Percentiles rank a stretch among this genome's conserved stretches.
Evolutionary conservation across 2,329 filamentous ascomycete genomes (phyloP).

Genomic region (Coniochaeta prunicola): DNA sequence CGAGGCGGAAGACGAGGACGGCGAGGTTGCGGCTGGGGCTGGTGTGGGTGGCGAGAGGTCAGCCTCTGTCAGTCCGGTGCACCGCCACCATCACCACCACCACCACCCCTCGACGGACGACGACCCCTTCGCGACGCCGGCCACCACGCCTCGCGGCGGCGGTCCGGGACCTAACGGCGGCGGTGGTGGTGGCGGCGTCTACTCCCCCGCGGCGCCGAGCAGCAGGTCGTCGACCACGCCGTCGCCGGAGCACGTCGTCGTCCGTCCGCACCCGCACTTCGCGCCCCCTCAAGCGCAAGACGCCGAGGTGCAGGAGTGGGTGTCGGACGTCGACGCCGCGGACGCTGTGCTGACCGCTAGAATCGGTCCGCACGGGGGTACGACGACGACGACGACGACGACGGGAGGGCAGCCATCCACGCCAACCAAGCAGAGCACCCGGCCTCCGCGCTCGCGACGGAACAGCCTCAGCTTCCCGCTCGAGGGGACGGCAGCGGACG

Average conservation of each 20-base stretch:
- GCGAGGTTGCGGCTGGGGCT: constrained; percentile 15
- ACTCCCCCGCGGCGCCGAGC: background rate
- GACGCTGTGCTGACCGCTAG: constrained; percentile 42
- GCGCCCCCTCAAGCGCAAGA: constrained; percentile 29
- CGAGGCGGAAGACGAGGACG: constrained; percentile 49
- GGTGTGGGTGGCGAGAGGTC: background rate
- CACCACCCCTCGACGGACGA: constrained; percentile 17
- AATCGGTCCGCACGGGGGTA: constrained; percentile 25
- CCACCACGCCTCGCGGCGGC: constrained; percentile 4
- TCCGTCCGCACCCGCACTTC: constrained; percentile 17
- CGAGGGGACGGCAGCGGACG: constrained; percentile 27
- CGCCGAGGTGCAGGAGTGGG: constrained; percentile 51
- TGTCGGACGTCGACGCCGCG: constrained; percentile 46
- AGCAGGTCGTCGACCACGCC: constrained; percentile 8
- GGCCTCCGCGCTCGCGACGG: constrained; percentile 2
- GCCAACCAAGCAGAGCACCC: background rate
- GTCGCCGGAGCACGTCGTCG: constrained; percentile 11
- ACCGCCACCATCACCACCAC: constrained; percentile 3
- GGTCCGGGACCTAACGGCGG: constrained; percentile 2
- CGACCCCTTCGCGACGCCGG: constrained; percentile 46
- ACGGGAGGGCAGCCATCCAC: constrained; percentile 7
- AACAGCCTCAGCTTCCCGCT: background rate
- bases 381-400: constrained; percentile 8
- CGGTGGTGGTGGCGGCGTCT: background rate
- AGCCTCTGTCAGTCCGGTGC: constrained; percentile 8